Evolutionary conservation across 1,284 basidiomycete genomes (phyloP), one percentile per base, ranked within the genome.

Genomic region (Cutaneotrichosporon spelunceum): DNA sequence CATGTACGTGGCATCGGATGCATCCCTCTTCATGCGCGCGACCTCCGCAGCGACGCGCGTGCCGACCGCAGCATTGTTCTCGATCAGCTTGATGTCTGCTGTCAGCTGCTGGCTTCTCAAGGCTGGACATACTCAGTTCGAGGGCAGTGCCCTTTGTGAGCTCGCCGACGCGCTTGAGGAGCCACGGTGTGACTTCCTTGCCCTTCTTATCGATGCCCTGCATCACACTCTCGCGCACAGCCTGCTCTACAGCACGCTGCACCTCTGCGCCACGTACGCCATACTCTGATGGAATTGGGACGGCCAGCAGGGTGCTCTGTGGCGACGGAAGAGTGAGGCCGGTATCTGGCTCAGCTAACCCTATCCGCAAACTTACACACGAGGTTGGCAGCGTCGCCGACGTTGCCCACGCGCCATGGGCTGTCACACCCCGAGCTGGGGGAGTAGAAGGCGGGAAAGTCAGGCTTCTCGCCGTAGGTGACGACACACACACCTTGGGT

Each of bases 131-230:
- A 89, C 88, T 90, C 68, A 85, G 87, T 45, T 82, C 80, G 56
- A 94, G 79, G 2, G 91, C 91, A 62, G 81, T 82, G 4, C 91
- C 91, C 44, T 83, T 74, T 0, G 90, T 93, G 52, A 99, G 81
- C 75, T 97, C 88, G 9, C 85, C 84, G 2, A 99, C 88, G 21
- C 94, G 86, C 61, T 84, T 83, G 30, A 99, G 82, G 13, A 99
- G 82, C 95, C 95, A 99, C 3, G 96, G 96, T 1, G 96, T 99
- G 11, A 86, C 93, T 66, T 93, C 89, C 72, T 97, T 98, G 7
- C 96, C 96, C 14, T 82, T 81, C 68, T 83, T 87, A 71, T 85
- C 88, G 54, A 97, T 83, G 0, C 93, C 93, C 67, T 88, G 88
- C 66, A 85, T 84, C 66, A 91, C 87, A 9, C 90, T 89, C 77